Conservation (phyloP, 768 basidiomycete genomes). For the Trametes villosa region DNA sequence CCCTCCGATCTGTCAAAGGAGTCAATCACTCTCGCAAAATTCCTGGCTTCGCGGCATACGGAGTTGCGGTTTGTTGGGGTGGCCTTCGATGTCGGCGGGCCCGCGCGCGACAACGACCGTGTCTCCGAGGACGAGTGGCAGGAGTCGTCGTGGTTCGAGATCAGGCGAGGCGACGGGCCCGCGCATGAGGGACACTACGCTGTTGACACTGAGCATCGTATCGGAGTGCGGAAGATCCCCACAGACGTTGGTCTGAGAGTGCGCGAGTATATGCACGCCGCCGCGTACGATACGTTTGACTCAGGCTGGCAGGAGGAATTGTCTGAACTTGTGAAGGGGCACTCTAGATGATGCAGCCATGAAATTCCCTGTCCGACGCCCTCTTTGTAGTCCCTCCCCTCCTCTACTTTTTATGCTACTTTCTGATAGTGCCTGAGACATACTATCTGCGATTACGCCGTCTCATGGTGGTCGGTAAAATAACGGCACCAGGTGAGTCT, state of each 20-base stretch:
- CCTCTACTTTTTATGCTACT: too few relatives aligned
- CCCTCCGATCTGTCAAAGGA: conserved; percentile 1
- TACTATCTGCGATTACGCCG: too few relatives aligned
- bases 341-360: too few relatives aligned
- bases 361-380: too few relatives aligned
- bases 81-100: conserved; percentile 4
- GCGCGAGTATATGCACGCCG: conserved; percentile 12
- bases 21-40: not conserved
- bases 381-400: too few relatives aligned
- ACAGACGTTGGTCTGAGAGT: conserved; percentile 5
- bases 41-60: not conserved
- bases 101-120: conserved; percentile 5
- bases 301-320: conserved; percentile 2
- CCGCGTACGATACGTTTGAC: not conserved
- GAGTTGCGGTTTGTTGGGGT: conserved; percentile 9
- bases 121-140: conserved; percentile 12
- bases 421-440: too few relatives aligned
- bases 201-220: too few relatives aligned
- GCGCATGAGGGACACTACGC: not conserved
- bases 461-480: too few relatives aligned
- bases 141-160: conserved; percentile 1
- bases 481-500: too few relatives aligned
- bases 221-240: not conserved
- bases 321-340: too few relatives aligned
- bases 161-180: not conserved